Percentiles rank a stretch among this genome's conserved stretches.
Evolutionary conservation across 345 rosid genomes (phyloP).

Genomic region (Aquilaria malaccensis): DNA sequence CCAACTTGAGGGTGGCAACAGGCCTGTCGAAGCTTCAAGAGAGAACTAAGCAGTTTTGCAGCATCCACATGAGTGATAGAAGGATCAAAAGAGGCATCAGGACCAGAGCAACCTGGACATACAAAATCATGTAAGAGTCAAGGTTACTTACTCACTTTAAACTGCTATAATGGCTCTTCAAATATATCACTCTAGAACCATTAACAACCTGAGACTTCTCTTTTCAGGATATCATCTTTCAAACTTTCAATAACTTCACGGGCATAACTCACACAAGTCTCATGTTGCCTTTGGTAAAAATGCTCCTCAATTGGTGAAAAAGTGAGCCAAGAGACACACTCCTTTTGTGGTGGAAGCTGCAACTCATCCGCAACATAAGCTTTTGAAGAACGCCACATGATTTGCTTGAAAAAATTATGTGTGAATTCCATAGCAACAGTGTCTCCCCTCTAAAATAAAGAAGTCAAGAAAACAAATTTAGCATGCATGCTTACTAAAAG

Average conservation of each 20-base stretch:
- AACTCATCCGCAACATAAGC: conserved; percentile 84
- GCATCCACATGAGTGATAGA: conserved; percentile 77
- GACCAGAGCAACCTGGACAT: conserved; percentile 38
- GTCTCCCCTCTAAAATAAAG: conserved; percentile 55
- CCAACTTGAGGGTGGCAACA: conserved; percentile 99
- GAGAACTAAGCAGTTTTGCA: conserved; percentile 78
- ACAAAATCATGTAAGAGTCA: conserved; percentile 6
- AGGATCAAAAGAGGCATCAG: conserved; percentile 36
- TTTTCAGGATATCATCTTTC: conserved; percentile 71
- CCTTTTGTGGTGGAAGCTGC: conserved; percentile 89
- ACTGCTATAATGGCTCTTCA: conserved; percentile 8
- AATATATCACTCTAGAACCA: conserved; percentile 18
- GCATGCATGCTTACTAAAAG: not conserved
- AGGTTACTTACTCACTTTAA: conserved; percentile 1
- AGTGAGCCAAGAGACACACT: conserved; percentile 74
- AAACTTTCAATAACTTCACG: conserved; percentile 76
- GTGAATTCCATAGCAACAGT: conserved; percentile 69
- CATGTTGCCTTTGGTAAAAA: conserved; percentile 94
- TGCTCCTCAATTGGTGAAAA: conserved; percentile 93
- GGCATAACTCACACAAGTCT: conserved; percentile 88
- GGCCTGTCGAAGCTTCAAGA: conserved; percentile 97
- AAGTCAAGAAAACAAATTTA: conserved; percentile 8
- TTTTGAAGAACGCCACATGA: conserved; percentile 99
- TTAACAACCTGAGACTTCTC: conserved; percentile 47
- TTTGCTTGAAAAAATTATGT: conserved; percentile 62